A percentile compares a stretch with the other conserved stretches of the same genome.
These are phyloP conservation scores for Colletotrichum liriopes DNA, from an alignment of 2,329 filamentous ascomycete species.

Conservation along the genomic window DNA sequence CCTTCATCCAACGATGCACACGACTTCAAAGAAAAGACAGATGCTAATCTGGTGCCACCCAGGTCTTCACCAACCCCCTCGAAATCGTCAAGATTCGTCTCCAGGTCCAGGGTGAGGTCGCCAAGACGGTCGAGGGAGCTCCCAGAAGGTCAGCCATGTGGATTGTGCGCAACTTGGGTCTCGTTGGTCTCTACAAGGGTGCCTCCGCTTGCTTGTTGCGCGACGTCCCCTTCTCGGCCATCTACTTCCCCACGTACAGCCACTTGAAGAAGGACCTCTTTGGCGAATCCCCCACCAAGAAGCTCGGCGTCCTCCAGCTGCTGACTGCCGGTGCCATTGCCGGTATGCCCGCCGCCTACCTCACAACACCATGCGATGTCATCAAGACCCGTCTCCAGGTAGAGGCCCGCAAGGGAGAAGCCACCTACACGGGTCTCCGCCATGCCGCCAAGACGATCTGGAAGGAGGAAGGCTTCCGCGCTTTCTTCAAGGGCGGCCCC, in stretches of 20 bases:
- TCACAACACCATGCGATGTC: constrained; percentile 97
- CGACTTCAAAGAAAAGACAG: neutral
- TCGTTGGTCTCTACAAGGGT: constrained; percentile 96
- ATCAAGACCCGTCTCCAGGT: constrained; percentile 99
- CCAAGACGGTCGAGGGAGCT: constrained; percentile 86
- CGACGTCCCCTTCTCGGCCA: constrained; percentile 97
- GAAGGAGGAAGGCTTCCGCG: constrained; percentile 92
- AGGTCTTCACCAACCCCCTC: constrained; percentile 97
- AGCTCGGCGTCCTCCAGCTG: constrained; percentile 90
- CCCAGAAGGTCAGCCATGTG: constrained; percentile 95
- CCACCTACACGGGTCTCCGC: constrained; percentile 86
- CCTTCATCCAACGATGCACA: neutral
- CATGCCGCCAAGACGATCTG: constrained; percentile 88
- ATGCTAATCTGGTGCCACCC: constrained; percentile 40
- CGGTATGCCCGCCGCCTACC: constrained; percentile 91
- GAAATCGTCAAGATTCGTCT: constrained; percentile 99
- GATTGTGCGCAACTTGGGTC: constrained; percentile 96
- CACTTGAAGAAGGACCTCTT: constrained; percentile 96
- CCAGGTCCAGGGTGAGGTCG: constrained; percentile 96
- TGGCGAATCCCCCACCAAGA: constrained; percentile 89
- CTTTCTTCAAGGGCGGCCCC: constrained; percentile 98
- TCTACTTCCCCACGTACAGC: constrained; percentile 98
- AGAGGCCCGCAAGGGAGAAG: constrained; percentile 95
- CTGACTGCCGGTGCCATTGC: constrained; percentile 95
- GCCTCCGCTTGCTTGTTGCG: constrained; percentile 94